A percentile compares a stretch with the other conserved stretches of the same genome.
These are phyloP conservation scores for Mikania micrantha DNA, from an alignment of 129 eudicot species.

Conservation along the genomic window DNA sequence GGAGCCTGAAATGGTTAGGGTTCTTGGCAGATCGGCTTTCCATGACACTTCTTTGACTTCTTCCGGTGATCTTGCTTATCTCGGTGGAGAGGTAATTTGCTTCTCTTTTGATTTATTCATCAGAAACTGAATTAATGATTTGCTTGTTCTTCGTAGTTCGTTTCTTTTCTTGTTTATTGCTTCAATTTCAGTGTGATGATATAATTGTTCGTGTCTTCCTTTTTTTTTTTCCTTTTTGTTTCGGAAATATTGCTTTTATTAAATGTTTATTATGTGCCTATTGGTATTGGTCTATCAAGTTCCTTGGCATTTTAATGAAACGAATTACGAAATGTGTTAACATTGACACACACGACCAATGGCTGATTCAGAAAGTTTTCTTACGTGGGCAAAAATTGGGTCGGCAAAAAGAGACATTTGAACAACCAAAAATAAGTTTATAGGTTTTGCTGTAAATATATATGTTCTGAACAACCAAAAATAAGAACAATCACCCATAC, in stretches of 20 bases:
- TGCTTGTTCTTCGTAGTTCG: too few species aligned
- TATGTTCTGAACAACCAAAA: background rate
- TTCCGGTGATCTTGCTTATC: slow-evolving; percentile 86
- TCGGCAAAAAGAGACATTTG: too few species aligned
- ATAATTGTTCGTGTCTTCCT: too few species aligned
- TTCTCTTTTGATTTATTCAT: background rate
- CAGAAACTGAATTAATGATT: too few species aligned
- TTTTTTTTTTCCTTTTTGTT: too few species aligned
- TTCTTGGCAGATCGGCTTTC: slow-evolving; percentile 95
- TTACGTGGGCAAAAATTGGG: too few species aligned
- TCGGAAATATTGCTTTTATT: too few species aligned
- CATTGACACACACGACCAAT: background rate
- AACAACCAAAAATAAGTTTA: too few species aligned
- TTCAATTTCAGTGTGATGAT: too few species aligned
- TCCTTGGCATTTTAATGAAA: background rate
- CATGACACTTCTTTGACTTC: slow-evolving; percentile 83
- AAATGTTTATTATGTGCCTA: background rate
- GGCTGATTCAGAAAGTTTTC: too few species aligned
- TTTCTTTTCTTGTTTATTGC: too few species aligned
- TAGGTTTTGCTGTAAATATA: background rate
- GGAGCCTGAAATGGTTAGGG: slow-evolving; percentile 87
- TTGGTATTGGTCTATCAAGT: background rate
- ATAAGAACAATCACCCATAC: background rate
- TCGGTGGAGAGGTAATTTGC: slow-evolving; percentile 81
- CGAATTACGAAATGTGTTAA: background rate